A percentile compares a stretch with the other conserved stretches of the same genome.
phyloP scores from a whole-genome alignment of 2,329 filamentous ascomycete species.

The Zarea fungicola region DNA sequence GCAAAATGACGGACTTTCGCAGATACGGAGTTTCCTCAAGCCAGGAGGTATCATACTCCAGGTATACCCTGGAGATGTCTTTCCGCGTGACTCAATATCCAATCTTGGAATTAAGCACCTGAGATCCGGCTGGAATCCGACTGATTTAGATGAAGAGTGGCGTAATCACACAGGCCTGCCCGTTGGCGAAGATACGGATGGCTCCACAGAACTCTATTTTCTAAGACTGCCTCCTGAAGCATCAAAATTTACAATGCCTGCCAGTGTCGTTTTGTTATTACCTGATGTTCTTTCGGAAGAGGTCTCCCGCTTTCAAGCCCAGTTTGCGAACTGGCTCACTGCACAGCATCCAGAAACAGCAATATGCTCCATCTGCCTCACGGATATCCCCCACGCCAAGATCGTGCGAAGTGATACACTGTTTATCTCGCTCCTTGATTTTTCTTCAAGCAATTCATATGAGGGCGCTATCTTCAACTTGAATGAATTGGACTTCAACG shows the following conservation, averaged over 20 bases:
- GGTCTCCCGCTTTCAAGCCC: not conserved
- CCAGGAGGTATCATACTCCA: constrained; percentile 2
- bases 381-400: not conserved
- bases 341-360: not conserved
- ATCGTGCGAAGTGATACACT: not conserved
- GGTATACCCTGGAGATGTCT: not conserved
- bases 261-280: not conserved
- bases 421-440: constrained; percentile 44
- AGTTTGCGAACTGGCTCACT: not conserved
- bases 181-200: not conserved
- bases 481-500: constrained; percentile 31
- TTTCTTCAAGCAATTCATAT: constrained; percentile 22
- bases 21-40: constrained; percentile 14
- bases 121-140: not conserved
- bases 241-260: not conserved
- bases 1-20: constrained; percentile 10
- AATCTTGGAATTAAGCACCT: not conserved
- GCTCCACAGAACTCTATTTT: not conserved
- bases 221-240: not conserved
- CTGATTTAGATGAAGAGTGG: constrained; percentile 1
- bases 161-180: not conserved
- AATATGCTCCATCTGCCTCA: not conserved
- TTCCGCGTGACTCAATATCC: not conserved
- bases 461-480: constrained; percentile 32
- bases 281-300: not conserved